Evolutionary conservation across 2,329 filamentous ascomycete genomes (phyloP), one percentile per base, ranked within the genome.

Genomic region (Aspergillus sergii): DNA sequence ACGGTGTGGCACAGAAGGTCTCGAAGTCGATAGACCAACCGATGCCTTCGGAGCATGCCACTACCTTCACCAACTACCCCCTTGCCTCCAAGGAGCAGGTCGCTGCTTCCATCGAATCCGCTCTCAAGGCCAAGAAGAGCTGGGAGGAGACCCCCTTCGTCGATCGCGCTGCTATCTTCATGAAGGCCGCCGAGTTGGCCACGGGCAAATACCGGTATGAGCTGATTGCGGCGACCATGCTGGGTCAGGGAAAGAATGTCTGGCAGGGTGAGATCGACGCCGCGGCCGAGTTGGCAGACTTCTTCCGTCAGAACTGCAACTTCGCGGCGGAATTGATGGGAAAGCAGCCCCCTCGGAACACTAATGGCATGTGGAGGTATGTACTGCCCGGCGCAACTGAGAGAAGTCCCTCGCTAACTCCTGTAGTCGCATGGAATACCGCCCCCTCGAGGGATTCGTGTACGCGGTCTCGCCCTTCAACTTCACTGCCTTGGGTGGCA

Each of bases 231-330:
- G 90, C 92, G 19, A 97, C 94, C 5, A 96, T 97, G 88, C 83
- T 97, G 26, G 94, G 94, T 65, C 94, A 98, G 81, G 94, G 94
- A 71, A 97, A 97, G 86, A 97, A 97, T 76, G 92, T 91, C 51
- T 97, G 93, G 93, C 94, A 98, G 79, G 94, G 93, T 36, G 94
- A 98, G 84, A 97, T 97, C 68, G 94, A 97, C 79, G 86, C 93
- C 39, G 94, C 94, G 19, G 94, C 94, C 12, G 94, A 98, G 83
- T 80, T 96, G 72, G 90, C 88, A 67, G 94, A 98, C 77, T 97
- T 97, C 80, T 82, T 97, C 74, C 88, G 92, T 19, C 66, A 73
- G 32, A 74, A 75, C 64, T 73, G 71, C 62, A 87, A 93, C 77
- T 97, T 93, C 75, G 94, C 93, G 34, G 90, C 96, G 78, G 91